phyloP scores from a whole-genome alignment of 1,284 basidiomycete species.

The Pseudomicrostroma phylloplanum region DNA sequence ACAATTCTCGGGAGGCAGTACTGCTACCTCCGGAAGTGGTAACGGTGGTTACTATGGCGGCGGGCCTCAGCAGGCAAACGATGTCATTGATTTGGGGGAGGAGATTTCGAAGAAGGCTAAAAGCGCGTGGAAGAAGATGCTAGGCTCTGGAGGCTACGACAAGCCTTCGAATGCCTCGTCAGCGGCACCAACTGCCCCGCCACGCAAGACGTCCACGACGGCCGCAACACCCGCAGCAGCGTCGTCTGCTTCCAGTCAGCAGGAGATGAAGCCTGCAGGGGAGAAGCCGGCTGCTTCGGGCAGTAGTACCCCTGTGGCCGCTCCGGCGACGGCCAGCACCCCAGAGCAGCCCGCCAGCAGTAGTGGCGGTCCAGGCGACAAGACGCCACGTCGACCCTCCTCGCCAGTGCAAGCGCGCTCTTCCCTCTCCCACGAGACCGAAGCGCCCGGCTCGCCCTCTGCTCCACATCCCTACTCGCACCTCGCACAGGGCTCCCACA shows the following conservation, averaged over 20 bases:
- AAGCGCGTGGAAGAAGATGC: slow-evolving; percentile 31
- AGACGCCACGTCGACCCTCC: slow-evolving; percentile 8
- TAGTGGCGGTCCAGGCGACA: neutral
- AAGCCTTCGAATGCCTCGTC: neutral
- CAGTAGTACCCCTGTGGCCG: too few relatives aligned
- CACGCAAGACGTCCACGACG: neutral
- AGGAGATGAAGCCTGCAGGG: neutral
- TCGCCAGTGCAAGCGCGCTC: neutral
- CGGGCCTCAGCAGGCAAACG: slow-evolving; percentile 3
- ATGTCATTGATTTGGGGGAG: slow-evolving; percentile 38
- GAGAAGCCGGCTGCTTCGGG: neutral
- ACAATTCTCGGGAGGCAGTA: neutral
- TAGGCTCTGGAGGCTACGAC: slow-evolving; percentile 19
- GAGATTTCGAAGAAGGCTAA: slow-evolving; percentile 31
- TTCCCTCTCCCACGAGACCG: neutral
- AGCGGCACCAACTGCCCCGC: neutral
- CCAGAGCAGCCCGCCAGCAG: too few relatives aligned
- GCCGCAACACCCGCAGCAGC: neutral
- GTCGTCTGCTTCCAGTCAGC: neutral
- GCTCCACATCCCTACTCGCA: neutral
- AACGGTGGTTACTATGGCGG: neutral
- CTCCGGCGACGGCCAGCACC: neutral
- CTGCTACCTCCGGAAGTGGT: neutral
- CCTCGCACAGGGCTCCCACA: neutral
- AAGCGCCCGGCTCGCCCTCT: neutral